A percentile compares a stretch with the other conserved stretches of the same genome.
Evolutionary conservation across 2,329 filamentous ascomycete species (phyloP).

Genomic region (Penicillium griseofulvum): DNA sequence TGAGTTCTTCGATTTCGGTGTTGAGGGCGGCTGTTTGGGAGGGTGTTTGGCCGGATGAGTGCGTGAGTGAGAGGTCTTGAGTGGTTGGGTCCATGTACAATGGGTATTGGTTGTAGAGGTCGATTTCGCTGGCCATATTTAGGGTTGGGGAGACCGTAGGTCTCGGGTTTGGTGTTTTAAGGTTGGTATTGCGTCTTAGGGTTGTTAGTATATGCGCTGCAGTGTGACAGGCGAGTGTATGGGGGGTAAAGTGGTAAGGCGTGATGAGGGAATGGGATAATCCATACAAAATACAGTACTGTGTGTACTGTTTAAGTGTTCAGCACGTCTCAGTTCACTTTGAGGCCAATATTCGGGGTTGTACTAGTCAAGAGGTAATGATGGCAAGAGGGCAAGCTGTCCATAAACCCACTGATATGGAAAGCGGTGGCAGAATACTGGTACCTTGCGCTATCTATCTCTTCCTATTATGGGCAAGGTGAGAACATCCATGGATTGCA

Average conservation of each 20-base stretch:
- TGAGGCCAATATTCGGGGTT: neutral
- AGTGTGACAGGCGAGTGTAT: neutral
- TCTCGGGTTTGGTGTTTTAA: neutral
- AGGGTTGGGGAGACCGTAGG: neutral
- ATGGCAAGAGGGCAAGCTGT: constrained; percentile 24
- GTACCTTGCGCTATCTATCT: neutral
- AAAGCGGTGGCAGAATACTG: constrained; percentile 25
- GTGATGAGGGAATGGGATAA: neutral
- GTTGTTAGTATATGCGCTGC: constrained; percentile 7
- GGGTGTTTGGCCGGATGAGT: constrained; percentile 44
- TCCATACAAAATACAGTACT: neutral
- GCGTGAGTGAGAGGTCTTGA: constrained; percentile 64
- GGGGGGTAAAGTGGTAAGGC: neutral
- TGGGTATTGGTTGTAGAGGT: constrained; percentile 72
- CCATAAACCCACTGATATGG: constrained; percentile 14
- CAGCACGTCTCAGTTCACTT: neutral
- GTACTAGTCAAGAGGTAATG: constrained; percentile 3
- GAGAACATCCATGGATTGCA: too few species aligned
- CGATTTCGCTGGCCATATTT: constrained; percentile 33
- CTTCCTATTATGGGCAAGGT: neutral
- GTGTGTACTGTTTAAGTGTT: neutral
- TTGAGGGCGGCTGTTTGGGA: constrained; percentile 53
- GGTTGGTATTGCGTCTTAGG: neutral
- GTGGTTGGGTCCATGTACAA: constrained; percentile 77
- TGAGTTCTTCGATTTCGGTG: constrained; percentile 69